Conservation (phyloP, 805 yeast genomes). For the Saturnispora diversa region DNA sequence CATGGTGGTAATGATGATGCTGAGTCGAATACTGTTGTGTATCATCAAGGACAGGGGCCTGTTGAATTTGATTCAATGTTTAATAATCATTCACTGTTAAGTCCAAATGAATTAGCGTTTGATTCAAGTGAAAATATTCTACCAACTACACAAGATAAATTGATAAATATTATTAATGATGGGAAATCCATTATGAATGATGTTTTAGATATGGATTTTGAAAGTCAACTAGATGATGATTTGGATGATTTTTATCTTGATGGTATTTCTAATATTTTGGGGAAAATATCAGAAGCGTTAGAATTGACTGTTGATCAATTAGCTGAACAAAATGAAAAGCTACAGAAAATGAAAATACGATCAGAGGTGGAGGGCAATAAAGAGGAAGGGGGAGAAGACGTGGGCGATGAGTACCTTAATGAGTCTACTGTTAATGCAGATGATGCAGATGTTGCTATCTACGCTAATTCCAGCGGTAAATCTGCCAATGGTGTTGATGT, state of each 20-base stretch:
- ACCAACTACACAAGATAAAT: not conserved
- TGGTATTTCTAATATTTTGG: conserved; percentile 1
- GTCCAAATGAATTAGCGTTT: conserved; percentile 1
- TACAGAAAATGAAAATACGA: too few relatives aligned
- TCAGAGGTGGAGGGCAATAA: too few relatives aligned
- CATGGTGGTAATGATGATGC: too few relatives aligned
- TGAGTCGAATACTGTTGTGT: too few relatives aligned
- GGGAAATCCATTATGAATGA: conserved; percentile 2
- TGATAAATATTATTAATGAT: conserved; percentile 4
- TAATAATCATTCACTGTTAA: conserved; percentile 2
- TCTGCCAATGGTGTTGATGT: too few relatives aligned
- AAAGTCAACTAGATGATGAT: conserved; percentile 4
- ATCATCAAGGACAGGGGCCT: not conserved
- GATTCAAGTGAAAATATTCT: conserved; percentile 1
- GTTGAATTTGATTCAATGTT: conserved; percentile 5
- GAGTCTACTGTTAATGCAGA: too few relatives aligned
- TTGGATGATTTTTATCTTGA: not conserved
- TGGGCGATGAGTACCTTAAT: too few relatives aligned
- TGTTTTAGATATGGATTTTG: conserved; percentile 2
- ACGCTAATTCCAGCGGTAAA: too few relatives aligned
- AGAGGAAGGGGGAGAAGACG: too few relatives aligned
- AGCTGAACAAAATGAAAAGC: too few relatives aligned
- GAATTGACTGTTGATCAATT: conserved; percentile 1
- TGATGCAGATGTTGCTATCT: too few relatives aligned
- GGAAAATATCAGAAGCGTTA: conserved; percentile 3